Base-by-base conservation (phyloP, 2,329 filamentous ascomycete species). In the Penicillium oxalicum region DNA sequence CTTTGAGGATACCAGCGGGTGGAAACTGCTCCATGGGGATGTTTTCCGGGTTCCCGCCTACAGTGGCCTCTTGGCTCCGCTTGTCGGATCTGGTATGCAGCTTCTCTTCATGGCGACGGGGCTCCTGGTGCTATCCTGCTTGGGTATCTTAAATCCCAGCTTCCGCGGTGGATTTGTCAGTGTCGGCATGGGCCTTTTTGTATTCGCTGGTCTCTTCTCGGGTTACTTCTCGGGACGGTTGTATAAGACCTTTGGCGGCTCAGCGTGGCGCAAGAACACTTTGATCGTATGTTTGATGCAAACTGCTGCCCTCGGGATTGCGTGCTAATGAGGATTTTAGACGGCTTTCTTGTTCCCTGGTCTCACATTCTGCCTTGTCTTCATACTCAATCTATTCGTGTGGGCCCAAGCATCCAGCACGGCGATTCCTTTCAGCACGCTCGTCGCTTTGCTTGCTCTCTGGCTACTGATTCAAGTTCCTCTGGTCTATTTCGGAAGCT, bases 331-430 rank as follows among this genome's bases (percentile, higher is more conserved):
- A 32, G 26, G 49, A 27, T 4, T 49, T 3, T 55, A 76, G 62
- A 94, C 89, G 3, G 87, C 87, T 0, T 73, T 84, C 8, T 76
- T 94, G 3, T 87, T 94, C 63, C 89, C 89, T 0, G 88, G 88
- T 1, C 76, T 93, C 5, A 72, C 87, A 0, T 94, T 94, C 63
- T 74, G 77, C 7, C 76, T 87, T 28, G 73, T 91, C 33, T 89
- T 94, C 69, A 77, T 91, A 43, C 77, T 94, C 50, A 94, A 95
- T 66, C 76, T 94, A 8, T 94, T 94, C 64, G 87, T 93, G 50
- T 95, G 89, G 89, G 84, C 88, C 0, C 88, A 94, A 69, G 87
- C 88, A 0, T 93, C 87, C 9, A 91, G 86, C 66, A 94, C 88
- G 1, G 89, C 89, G 1, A 84, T 95, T 32, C 89, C 89, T 0